A percentile compares a stretch with the other conserved stretches of the same genome.
Conservation (phyloP, 352 stramenopile genomes). For the Halophytophthora batemanensis region DNA sequence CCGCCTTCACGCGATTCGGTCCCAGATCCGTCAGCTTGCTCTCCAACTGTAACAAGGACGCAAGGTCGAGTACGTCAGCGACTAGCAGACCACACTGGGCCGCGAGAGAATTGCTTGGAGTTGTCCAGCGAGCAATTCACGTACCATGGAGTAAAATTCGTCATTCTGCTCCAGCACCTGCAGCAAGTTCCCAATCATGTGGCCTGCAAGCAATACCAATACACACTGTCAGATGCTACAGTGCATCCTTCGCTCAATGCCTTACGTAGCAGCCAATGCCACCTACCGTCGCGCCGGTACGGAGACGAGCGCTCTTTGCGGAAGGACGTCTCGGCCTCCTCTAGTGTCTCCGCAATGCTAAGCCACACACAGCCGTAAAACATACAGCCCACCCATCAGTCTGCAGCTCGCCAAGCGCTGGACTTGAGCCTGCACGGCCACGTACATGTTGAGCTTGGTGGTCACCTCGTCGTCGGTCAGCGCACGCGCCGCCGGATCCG, state of each 20-base stretch:
- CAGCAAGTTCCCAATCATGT: conserved; percentile 76
- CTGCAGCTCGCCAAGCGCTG: too few species aligned
- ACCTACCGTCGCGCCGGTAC: conserved; percentile 68
- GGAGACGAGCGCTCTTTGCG: conserved; percentile 68
- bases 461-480: conserved; percentile 61
- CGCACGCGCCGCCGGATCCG: conserved; percentile 26
- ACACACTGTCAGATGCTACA: conserved; percentile 2
- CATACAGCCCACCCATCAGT: too few species aligned
- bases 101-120: neutral
- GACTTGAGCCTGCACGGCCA: too few species aligned
- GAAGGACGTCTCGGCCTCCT: conserved; percentile 76
- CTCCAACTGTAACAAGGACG: conserved; percentile 41
- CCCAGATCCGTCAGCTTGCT: conserved; percentile 61
- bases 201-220: conserved; percentile 26
- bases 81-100: neutral
- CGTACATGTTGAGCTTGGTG: conserved; percentile 75
- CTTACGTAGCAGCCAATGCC: neutral
- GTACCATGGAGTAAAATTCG: conserved; percentile 80
- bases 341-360: conserved; percentile 75
- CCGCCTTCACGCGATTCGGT: conserved; percentile 56
- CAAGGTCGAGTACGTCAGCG: neutral
- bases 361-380: neutral
- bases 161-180: conserved; percentile 79
- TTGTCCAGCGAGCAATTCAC: neutral
- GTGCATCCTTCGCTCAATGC: conserved; percentile 1